Percentiles rank a stretch among this genome's conserved stretches.
Evolutionary conservation across 1,284 basidiomycete genomes (phyloP).

Genomic region (Peniophora sp.): DNA sequence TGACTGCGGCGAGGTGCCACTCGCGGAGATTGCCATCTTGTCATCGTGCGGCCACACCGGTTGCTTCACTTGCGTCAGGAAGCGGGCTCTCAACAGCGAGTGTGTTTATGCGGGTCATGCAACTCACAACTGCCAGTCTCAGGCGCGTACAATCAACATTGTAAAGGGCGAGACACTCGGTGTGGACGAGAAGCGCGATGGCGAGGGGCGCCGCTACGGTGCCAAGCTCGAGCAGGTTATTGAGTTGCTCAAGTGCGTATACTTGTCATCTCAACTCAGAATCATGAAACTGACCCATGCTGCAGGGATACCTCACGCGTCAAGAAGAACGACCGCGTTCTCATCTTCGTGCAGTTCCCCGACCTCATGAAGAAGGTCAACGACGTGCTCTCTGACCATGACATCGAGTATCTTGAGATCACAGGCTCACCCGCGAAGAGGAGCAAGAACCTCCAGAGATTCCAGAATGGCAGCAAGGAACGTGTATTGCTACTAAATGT

Average conservation of each 20-base stretch:
- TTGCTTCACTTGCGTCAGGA: slow-evolving; percentile 66
- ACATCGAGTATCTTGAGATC: slow-evolving; percentile 76
- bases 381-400: slow-evolving; percentile 68
- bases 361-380: slow-evolving; percentile 88
- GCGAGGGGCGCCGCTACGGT: slow-evolving; percentile 75
- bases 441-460: slow-evolving; percentile 76
- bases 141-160: slow-evolving; percentile 70
- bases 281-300: not conserved
- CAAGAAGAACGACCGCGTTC: slow-evolving; percentile 71
- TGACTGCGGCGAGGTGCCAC: slow-evolving; percentile 41
- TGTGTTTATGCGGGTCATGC: slow-evolving; percentile 63
- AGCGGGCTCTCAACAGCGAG: slow-evolving; percentile 69
- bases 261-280: too few species aligned
- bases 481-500: slow-evolving; percentile 86
- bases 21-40: slow-evolving; percentile 72
- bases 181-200: slow-evolving; percentile 64
- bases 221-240: slow-evolving; percentile 85
- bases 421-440: slow-evolving; percentile 70
- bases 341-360: slow-evolving; percentile 92
- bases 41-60: slow-evolving; percentile 90
- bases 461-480: slow-evolving; percentile 71
- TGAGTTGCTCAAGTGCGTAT: slow-evolving; percentile 68
- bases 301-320: slow-evolving; percentile 46
- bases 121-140: slow-evolving; percentile 62
- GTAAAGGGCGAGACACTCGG: slow-evolving; percentile 80